A percentile compares a stretch with the other conserved stretches of the same genome.
These are phyloP conservation scores for Vitis hybrid DNA, from an alignment of 177 flowering plant genomes.

Conservation along the genomic window DNA sequence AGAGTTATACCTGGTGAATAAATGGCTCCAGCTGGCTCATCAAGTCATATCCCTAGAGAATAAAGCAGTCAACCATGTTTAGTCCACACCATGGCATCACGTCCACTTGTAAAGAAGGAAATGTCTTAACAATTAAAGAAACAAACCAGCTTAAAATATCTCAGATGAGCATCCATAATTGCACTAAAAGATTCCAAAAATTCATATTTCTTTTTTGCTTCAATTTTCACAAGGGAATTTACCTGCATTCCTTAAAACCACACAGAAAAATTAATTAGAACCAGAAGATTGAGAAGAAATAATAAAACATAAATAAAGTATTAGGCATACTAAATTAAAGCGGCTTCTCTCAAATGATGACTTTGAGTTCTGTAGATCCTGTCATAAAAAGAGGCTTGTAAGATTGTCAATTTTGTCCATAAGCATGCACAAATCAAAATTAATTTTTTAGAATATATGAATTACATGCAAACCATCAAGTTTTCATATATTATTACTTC, in stretches of 20 bases:
- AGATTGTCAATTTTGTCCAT: constrained; percentile 5
- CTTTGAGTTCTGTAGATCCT: constrained; percentile 89
- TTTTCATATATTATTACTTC: too few relatives aligned
- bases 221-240: constrained; percentile 69
- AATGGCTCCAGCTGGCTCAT: constrained; percentile 85
- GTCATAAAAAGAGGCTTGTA: constrained; percentile 12
- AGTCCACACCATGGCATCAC: constrained; percentile 3
- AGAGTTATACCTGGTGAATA: constrained; percentile 68
- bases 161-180: constrained; percentile 92
- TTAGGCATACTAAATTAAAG: constrained; percentile 76
- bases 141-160: constrained; percentile 86
- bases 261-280: constrained; percentile 23
- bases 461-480: too few relatives aligned
- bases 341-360: constrained; percentile 94
- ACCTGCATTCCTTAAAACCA: constrained; percentile 73
- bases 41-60: constrained; percentile 70
- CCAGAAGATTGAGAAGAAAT: constrained; percentile 8
- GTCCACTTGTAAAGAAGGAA: constrained; percentile 7
- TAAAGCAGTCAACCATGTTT: constrained; percentile 2
- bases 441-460: too few relatives aligned
- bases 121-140: background rate
- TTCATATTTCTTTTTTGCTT: constrained; percentile 87
- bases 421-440: background rate
- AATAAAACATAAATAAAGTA: background rate
- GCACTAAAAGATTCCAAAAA: constrained; percentile 92